These are phyloP conservation scores for Leccinum obscurum DNA, from an alignment of 768 basidiomycete genomes.

Conservation along the genomic window DNA sequence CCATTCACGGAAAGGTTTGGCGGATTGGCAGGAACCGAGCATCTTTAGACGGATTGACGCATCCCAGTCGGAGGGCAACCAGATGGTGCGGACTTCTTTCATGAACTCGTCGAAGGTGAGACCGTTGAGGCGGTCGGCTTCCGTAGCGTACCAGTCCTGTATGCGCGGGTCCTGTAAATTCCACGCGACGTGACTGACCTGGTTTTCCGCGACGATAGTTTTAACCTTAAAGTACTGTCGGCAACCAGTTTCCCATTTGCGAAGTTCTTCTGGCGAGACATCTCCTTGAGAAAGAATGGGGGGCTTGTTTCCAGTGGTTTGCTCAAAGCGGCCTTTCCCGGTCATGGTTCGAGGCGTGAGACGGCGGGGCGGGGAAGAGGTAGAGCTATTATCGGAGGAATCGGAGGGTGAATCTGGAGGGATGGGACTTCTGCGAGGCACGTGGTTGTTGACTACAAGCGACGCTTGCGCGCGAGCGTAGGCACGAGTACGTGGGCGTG, in stretches of 20 bases:
- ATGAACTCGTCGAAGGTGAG: constrained; percentile 5
- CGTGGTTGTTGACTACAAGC: too few relatives aligned
- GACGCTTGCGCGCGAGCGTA: too few relatives aligned
- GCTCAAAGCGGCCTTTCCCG: neutral
- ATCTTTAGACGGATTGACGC: neutral
- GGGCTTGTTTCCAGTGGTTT: neutral
- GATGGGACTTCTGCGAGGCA: too few relatives aligned
- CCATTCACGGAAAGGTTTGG: constrained; percentile 14
- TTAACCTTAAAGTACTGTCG: neutral
- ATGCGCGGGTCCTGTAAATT: constrained; percentile 2
- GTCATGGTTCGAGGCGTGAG: neutral
- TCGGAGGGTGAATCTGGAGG: too few relatives aligned
- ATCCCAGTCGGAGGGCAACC: constrained; percentile 15
- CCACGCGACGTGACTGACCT: neutral
- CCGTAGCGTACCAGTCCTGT: constrained; percentile 7
- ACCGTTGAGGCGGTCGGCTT: neutral
- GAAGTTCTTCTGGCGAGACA: neutral
- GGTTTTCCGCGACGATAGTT: neutral
- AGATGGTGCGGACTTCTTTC: neutral
- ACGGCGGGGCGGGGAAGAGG: too few relatives aligned
- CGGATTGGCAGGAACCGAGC: constrained; percentile 6
- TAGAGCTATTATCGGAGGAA: too few relatives aligned
- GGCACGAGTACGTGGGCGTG: too few relatives aligned
- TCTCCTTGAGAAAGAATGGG: neutral
- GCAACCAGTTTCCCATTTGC: constrained; percentile 1